Conservation (phyloP, 768 basidiomycete genomes). For the Tephrocybe rancida region DNA sequence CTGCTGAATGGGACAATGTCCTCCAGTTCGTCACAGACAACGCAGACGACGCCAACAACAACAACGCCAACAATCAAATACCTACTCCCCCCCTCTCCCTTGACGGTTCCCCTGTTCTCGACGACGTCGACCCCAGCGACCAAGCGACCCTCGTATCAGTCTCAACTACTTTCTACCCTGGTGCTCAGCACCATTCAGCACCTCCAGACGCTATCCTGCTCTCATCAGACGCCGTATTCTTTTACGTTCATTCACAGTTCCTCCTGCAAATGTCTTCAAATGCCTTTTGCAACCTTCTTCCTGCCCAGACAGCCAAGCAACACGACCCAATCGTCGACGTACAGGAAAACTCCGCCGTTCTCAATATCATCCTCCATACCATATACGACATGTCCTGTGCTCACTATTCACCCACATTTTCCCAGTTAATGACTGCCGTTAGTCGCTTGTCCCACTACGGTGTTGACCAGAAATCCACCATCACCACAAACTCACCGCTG, state of each 20-base stretch:
- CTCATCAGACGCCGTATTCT: constrained; percentile 79
- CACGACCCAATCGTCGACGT: constrained; percentile 61
- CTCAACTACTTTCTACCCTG: constrained; percentile 82
- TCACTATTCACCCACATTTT: constrained; percentile 72
- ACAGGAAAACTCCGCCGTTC: constrained; percentile 57
- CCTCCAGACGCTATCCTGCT: constrained; percentile 67
- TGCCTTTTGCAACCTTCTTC: constrained; percentile 60
- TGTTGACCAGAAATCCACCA: constrained; percentile 47
- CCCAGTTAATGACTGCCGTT: constrained; percentile 58
- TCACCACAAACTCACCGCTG: constrained; percentile 56
- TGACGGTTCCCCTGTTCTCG: constrained; percentile 50
- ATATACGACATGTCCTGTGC: constrained; percentile 74
- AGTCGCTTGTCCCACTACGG: constrained; percentile 63
- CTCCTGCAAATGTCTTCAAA: constrained; percentile 66
- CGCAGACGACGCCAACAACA: constrained; percentile 26
- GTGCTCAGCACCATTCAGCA: constrained; percentile 56
- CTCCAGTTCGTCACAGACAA: constrained; percentile 37
- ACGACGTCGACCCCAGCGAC: constrained; percentile 29
- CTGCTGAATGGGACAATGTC: too few species aligned
- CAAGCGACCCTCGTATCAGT: constrained; percentile 56
- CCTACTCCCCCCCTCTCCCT: constrained; percentile 67
- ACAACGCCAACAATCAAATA: constrained; percentile 36
- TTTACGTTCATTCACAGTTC: constrained; percentile 72
- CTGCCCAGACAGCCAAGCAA: constrained; percentile 40
- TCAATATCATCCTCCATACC: constrained; percentile 76